phyloP scores from a whole-genome alignment of 768 basidiomycete species.

The Mrakia blollopis region DNA sequence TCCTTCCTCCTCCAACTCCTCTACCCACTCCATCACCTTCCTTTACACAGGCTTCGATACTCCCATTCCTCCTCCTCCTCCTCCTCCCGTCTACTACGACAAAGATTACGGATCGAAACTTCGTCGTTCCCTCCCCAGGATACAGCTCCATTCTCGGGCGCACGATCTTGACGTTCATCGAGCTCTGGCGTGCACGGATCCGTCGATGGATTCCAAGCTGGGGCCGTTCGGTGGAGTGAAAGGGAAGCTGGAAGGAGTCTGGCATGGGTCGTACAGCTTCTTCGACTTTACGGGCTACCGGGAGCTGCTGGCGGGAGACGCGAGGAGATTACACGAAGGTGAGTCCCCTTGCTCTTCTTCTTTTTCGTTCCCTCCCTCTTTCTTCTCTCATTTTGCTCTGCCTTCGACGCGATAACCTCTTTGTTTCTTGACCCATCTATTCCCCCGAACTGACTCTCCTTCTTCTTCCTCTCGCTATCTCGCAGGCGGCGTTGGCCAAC shows the following conservation, averaged over 20 bases:
- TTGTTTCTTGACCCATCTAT: no score
- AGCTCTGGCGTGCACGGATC: slow-evolving; percentile 1
- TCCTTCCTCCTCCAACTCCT: slow-evolving; percentile 20
- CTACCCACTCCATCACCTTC: slow-evolving; percentile 13
- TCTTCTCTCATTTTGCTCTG: no score
- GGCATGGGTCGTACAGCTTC: slow-evolving; percentile 8
- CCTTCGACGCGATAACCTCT: no score
- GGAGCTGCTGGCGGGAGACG: slow-evolving; percentile 22
- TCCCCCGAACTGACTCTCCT: neutral
- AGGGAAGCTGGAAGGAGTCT: slow-evolving; percentile 28
- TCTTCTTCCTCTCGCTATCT: neutral
- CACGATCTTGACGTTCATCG: slow-evolving; percentile 21
- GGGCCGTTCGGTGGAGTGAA: slow-evolving; percentile 12
- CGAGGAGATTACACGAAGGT: slow-evolving; percentile 17
- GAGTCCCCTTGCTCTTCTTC: neutral
- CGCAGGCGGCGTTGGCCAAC: slow-evolving; percentile 19
- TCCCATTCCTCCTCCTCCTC: neutral
- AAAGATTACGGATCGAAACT: slow-evolving; percentile 7
- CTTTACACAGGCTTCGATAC: slow-evolving; percentile 19
- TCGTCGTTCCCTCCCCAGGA: slow-evolving; percentile 4
- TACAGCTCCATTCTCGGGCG: neutral
- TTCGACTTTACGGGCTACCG: slow-evolving; percentile 27
- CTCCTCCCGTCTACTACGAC: slow-evolving; percentile 18
- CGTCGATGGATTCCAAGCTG: neutral
- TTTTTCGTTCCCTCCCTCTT: neutral